A percentile compares a stretch with the other conserved stretches of the same genome.
These are phyloP conservation scores for Euphrasia arctica DNA, from an alignment of 305 asterid species.

Conservation along the genomic window DNA sequence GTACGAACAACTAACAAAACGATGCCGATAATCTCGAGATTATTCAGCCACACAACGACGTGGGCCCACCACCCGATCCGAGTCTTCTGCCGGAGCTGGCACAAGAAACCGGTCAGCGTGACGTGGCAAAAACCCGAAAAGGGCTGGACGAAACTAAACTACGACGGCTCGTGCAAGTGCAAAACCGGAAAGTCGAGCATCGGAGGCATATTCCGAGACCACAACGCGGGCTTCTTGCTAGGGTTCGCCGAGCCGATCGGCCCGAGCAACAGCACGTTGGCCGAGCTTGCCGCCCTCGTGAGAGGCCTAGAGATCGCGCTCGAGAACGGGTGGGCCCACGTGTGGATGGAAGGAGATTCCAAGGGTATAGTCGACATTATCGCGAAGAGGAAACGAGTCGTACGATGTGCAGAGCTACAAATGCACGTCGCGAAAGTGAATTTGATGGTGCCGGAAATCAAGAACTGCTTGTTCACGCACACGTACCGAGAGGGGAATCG, in stretches of 20 bases:
- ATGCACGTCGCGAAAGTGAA: slow-evolving; percentile 40
- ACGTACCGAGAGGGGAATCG: slow-evolving; percentile 64
- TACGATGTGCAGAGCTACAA: slow-evolving; percentile 38
- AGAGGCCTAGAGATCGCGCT: slow-evolving; percentile 65
- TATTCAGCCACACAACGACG: slow-evolving; percentile 22
- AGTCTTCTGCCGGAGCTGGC: slow-evolving; percentile 38
- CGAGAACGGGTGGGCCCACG: slow-evolving; percentile 58
- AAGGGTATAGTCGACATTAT: slow-evolving; percentile 52
- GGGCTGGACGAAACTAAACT: slow-evolving; percentile 76
- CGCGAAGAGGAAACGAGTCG: slow-evolving; percentile 29
- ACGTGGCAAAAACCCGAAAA: slow-evolving; percentile 52
- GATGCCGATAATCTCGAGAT: slow-evolving; percentile 32
- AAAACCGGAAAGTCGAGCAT: slow-evolving; percentile 63
- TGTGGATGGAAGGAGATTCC: slow-evolving; percentile 78
- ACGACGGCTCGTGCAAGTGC: slow-evolving; percentile 77
- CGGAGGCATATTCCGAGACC: slow-evolving; percentile 70
- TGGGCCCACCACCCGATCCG: slow-evolving; percentile 31
- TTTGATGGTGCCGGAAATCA: slow-evolving; percentile 42
- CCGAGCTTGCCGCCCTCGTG: no score
- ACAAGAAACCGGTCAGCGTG: slow-evolving; percentile 39
- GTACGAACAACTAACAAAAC: no score
- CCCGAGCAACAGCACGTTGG: slow-evolving; percentile 43
- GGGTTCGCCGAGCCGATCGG: slow-evolving; percentile 71
- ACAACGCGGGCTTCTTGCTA: slow-evolving; percentile 56
- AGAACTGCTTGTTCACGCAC: slow-evolving; percentile 48